phyloP scores from a whole-genome alignment of 2,329 filamentous ascomycete species.

The Davidsoniella australis region DNA sequence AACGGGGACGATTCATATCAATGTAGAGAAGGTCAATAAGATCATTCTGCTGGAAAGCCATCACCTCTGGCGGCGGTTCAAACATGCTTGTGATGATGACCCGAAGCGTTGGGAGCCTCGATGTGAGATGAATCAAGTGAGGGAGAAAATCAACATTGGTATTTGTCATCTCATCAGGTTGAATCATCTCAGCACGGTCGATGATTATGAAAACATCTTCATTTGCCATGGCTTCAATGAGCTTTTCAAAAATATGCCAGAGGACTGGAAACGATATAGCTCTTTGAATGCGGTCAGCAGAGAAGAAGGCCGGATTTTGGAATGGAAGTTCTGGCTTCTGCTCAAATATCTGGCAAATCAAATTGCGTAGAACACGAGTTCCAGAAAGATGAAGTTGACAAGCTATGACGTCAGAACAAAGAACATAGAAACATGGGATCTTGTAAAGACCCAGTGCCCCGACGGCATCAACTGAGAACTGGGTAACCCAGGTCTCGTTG shows the following conservation, averaged over 20 bases:
- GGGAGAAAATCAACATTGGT: constrained; percentile 7
- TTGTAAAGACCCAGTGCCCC: constrained; percentile 4
- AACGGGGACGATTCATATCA: background rate
- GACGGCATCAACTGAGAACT: constrained; percentile 10
- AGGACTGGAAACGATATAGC: constrained; percentile 1
- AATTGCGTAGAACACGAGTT: constrained; percentile 8
- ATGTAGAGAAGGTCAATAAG: constrained; percentile 4
- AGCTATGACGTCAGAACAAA: constrained; percentile 5
- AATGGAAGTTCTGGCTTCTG: constrained; percentile 8
- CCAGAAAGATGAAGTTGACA: constrained; percentile 5
- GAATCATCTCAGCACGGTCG: constrained; percentile 9
- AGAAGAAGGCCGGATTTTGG: constrained; percentile 9
- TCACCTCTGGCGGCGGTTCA: constrained; percentile 10
- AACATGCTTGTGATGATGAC: constrained; percentile 11
- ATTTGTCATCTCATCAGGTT: constrained; percentile 7
- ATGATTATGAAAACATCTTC: constrained; percentile 12
- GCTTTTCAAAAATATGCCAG: constrained; percentile 10
- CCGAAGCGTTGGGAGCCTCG: background rate
- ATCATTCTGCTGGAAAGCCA: background rate
- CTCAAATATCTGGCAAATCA: constrained; percentile 10
- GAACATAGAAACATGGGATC: constrained; percentile 8
- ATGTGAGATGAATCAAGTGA: constrained; percentile 1
- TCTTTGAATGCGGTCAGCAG: constrained; percentile 1
- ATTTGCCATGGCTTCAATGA: constrained; percentile 3
- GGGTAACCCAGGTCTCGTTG: constrained; percentile 8